Percentiles rank a stretch among this genome's conserved stretches.
Conservation (phyloP, 352 stramenopile species). For the Globisporangium camurandrum region DNA sequence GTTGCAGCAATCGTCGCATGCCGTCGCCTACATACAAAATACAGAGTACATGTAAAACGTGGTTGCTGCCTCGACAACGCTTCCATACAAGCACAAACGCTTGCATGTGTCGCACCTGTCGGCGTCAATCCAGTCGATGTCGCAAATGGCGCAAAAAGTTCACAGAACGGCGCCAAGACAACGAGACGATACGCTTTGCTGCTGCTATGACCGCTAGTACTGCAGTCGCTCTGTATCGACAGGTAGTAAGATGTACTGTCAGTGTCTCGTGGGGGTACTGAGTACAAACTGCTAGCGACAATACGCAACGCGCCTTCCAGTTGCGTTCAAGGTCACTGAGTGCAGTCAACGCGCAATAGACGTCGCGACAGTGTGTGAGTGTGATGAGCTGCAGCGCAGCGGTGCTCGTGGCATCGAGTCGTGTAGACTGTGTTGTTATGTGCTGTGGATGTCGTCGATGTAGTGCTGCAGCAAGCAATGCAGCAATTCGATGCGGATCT, state of each 20-base stretch:
- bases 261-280: too few relatives aligned
- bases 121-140: constrained; percentile 6
- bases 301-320: constrained; percentile 26
- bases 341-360: constrained; percentile 29
- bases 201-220: too few relatives aligned
- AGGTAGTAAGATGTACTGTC: too few relatives aligned
- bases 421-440: too few relatives aligned
- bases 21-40: constrained; percentile 24
- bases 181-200: constrained; percentile 8
- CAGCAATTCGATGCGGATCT: constrained; percentile 7
- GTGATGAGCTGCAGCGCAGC: constrained; percentile 23
- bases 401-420: constrained; percentile 7
- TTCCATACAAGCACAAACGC: background rate
- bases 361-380: constrained; percentile 24
- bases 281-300: too few relatives aligned
- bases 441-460: constrained; percentile 1
- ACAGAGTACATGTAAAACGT: background rate
- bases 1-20: constrained; percentile 40
- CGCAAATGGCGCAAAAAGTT: constrained; percentile 10
- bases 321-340: constrained; percentile 19
- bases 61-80: too few relatives aligned
- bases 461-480: constrained; percentile 7
- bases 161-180: constrained; percentile 11
- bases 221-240: too few relatives aligned
- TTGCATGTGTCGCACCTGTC: constrained; percentile 2